Base-by-base conservation (phyloP, 208 protist genomes). In the Leishmania martiniquensis region DNA sequence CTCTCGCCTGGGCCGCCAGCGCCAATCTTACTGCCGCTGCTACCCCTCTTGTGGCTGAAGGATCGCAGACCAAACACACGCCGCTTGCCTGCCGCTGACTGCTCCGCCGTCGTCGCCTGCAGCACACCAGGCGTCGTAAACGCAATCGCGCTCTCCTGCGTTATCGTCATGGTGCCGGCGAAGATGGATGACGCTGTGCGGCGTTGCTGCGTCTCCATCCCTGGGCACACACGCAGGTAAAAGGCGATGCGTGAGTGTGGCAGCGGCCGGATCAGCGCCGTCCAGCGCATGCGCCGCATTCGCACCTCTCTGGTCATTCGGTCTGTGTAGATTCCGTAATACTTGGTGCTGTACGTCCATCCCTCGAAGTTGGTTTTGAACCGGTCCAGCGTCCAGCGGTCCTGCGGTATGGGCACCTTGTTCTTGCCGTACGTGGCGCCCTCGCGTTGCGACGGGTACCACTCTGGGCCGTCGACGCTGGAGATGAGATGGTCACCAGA, bases 261-360 rank as follows among this genome's bases (percentile, higher is more conserved):
- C 65, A 89, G 80, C 55, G 85, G 79, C 74, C 82, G 81, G 44
- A 94, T 59, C 60, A 90, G 65, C 17, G 86, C 87, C 54, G 90
- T 87, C 91, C 91, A 97, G 32, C 89, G 89, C 82, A 89, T 87
- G 4, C 93, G 86, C n/a, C 93, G 89, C 59, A 93, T 75, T 32
- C 85, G 84, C 76, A 87, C 83, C 29, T 82, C 69, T 15, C 32
- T 20, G 0, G 84, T 87, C 67, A 87, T 62, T 22, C 67, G 84
- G 45, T 73, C 77, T 4, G 81, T 86, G 83, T 94, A 97, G 39
- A 77, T 59, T 20, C 91, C 88, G 86, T 94, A 89, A 82, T 95
- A 95, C 67, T 87, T 86, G 57, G 76, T 83, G 75, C 85, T 89
- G 85, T 90, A 97, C 44, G 85, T 88, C 93, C 93, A 97, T 5